Evolutionary conservation across 2,329 filamentous ascomycete species (phyloP), one percentile per base, ranked within the genome.

Genomic region (Colletotrichum higginsianum): DNA sequence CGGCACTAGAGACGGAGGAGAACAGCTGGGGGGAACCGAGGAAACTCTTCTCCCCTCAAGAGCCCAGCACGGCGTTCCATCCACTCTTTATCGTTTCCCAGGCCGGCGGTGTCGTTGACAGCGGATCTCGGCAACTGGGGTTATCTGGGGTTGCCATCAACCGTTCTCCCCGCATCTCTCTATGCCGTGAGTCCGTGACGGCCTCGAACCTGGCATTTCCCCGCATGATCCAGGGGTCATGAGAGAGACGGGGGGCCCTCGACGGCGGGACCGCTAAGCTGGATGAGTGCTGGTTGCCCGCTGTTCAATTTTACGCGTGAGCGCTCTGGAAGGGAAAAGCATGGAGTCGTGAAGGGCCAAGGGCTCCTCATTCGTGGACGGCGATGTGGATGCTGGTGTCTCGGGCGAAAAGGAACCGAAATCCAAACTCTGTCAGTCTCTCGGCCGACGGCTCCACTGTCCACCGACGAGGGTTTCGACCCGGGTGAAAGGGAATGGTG

Each of bases 221-320:
- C 67, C 56, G 63, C 67, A 63, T 40, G 18, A 46, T 4, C 9
- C 64, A 49, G 26, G 64, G 38, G 35, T 40, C 18, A 30, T 15
- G 35, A 16, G 11, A 35, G 40, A 30, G 11, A 21, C 15, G 52
- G 40, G 23, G 46, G 40, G n/a, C 42, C 35, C 38, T 52, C 46
- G 47, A 50, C 4, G 23, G 63, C 67, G 67, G 67, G 57, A 67
- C 63, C 63, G 63, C 67, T 67, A 71, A 57, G 30, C 64, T 57
- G 23, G 18, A 58, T 67, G 26, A 58, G 63, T 7, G 23, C 38
- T 46, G 13, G 50, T 21, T 26, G n/a, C 4, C 64, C 38, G 64
- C 4, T 26, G 18, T 16, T 5, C 53, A 57, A 46, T 38, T 1
- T 46, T 56, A 23, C 38, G 47, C 49, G 23, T 23, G 13, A 46